phyloP scores from a whole-genome alignment of 192 early-diverging fungal genomes.

The Dispira parvispora region DNA sequence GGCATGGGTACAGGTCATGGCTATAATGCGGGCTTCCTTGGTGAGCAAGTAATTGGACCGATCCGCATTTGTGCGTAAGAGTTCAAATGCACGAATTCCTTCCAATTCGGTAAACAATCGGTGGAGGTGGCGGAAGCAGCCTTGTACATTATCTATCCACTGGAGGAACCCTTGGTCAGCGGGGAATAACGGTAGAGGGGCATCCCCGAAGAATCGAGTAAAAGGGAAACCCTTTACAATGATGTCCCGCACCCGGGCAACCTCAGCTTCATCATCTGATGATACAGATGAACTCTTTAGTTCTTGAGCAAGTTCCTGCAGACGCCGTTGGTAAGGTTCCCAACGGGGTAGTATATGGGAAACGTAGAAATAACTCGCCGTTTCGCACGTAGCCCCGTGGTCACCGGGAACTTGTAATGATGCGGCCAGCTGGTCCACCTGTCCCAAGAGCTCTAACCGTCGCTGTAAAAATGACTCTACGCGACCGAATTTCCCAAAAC shows the following conservation, averaged over 20 bases:
- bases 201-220: slow-evolving; percentile 48
- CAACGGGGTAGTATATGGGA: slow-evolving; percentile 62
- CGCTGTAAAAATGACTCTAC: slow-evolving; percentile 82
- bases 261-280: slow-evolving; percentile 7
- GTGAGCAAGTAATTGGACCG: slow-evolving; percentile 83
- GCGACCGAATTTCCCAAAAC: slow-evolving; percentile 86
- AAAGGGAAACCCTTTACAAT: slow-evolving; percentile 61
- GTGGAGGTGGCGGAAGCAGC: slow-evolving; percentile 69
- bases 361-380: slow-evolving; percentile 73
- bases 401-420: slow-evolving; percentile 66
- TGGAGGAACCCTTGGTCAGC: slow-evolving; percentile 28
- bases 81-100: slow-evolving; percentile 87
- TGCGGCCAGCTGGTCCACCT: slow-evolving; percentile 62
- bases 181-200: slow-evolving; percentile 54
- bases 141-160: slow-evolving; percentile 40
- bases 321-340: slow-evolving; percentile 39
- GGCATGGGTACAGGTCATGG: slow-evolving; percentile 95
- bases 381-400: slow-evolving; percentile 84
- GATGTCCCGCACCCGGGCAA: slow-evolving; percentile 20
- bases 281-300: slow-evolving; percentile 4
- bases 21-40: slow-evolving; percentile 91
- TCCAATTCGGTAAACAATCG: slow-evolving; percentile 74
- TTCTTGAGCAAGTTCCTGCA: slow-evolving; percentile 14
- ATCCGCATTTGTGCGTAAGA: slow-evolving; percentile 60
- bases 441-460: slow-evolving; percentile 47